These are phyloP conservation scores for Carex littledalei DNA, from an alignment of 176 grass and related monocot species.

Conservation along the genomic window DNA sequence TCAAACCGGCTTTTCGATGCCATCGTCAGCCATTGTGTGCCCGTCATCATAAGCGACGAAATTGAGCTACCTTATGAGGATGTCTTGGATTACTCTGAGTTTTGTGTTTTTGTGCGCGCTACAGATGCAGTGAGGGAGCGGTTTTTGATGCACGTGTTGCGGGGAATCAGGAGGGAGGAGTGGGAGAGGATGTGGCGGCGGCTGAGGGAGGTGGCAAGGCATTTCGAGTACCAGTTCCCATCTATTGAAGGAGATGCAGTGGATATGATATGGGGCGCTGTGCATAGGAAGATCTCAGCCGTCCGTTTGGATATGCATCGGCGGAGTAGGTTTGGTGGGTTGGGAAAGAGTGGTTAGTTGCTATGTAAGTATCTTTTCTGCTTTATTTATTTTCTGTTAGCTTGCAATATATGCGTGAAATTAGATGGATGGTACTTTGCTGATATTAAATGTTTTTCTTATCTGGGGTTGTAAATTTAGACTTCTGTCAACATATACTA, in stretches of 20 bases:
- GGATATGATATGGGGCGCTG: slow-evolving; percentile 71
- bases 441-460: background rate
- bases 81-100: slow-evolving; percentile 76
- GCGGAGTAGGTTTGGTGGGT: slow-evolving; percentile 28
- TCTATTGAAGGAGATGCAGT: slow-evolving; percentile 48
- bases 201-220: slow-evolving; percentile 51
- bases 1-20: slow-evolving; percentile 90
- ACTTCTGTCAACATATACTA: slow-evolving; percentile 17
- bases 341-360: slow-evolving; percentile 25
- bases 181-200: slow-evolving; percentile 61
- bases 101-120: slow-evolving; percentile 72
- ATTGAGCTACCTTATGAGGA: slow-evolving; percentile 88
- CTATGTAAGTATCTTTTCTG: background rate
- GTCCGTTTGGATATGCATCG: slow-evolving; percentile 61
- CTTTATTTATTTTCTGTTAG: background rate
- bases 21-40: slow-evolving; percentile 71
- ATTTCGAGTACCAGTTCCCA: slow-evolving; percentile 75
- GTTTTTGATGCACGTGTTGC: slow-evolving; percentile 41
- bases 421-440: background rate
- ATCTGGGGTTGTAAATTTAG: background rate
- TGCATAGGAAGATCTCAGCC: slow-evolving; percentile 58
- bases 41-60: slow-evolving; percentile 68
- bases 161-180: slow-evolving; percentile 24
- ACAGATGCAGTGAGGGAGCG: slow-evolving; percentile 37
- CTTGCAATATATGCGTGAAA: background rate